phyloP scores from a whole-genome alignment of 2,329 filamentous ascomycete species.

The Fusarium oxysporum region DNA sequence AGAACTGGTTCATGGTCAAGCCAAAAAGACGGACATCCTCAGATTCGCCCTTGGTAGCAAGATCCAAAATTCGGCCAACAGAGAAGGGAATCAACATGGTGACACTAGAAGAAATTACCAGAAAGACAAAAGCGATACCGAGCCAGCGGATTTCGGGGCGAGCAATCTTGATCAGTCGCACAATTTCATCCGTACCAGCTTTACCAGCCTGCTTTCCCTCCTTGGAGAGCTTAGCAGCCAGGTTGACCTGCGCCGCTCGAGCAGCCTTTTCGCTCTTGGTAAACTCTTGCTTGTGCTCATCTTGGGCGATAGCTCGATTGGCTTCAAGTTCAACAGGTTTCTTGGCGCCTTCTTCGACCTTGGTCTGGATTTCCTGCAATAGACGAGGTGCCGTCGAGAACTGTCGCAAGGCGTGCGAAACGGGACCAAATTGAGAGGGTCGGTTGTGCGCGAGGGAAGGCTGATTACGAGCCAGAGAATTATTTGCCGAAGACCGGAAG shows the following conservation, averaged over 20 bases:
- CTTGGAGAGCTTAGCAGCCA: conserved; percentile 88
- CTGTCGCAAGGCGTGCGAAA: conserved; percentile 41
- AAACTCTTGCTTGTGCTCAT: conserved; percentile 58
- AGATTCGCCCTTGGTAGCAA: conserved; percentile 79
- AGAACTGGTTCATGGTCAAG: conserved; percentile 87
- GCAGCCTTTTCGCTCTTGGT: conserved; percentile 84
- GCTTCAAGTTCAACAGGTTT: conserved; percentile 48
- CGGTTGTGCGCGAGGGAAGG: conserved; percentile 3
- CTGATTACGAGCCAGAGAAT: conserved; percentile 7
- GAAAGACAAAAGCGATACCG: conserved; percentile 80
- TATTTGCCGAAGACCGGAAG: conserved; percentile 36
- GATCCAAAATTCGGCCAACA: conserved; percentile 94
- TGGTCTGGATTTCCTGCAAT: conserved; percentile 43
- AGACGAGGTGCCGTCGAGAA: conserved; percentile 47
- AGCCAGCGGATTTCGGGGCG: conserved; percentile 85
- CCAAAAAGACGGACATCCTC: conserved; percentile 83
- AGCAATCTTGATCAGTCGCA: conserved; percentile 89
- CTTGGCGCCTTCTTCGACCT: conserved; percentile 50
- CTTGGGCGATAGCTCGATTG: conserved; percentile 49
- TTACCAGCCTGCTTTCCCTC: conserved; percentile 72
- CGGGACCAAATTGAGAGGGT: conserved; percentile 17
- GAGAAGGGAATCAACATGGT: conserved; percentile 98
- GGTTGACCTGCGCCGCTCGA: conserved; percentile 88
- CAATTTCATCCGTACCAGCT: conserved; percentile 80
- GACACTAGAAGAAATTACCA: conserved; percentile 90